Evolutionary conservation across 768 basidiomycete genomes (phyloP), one percentile per base, ranked within the genome.

Genomic region (Hygrophoropsis aurantiaca): DNA sequence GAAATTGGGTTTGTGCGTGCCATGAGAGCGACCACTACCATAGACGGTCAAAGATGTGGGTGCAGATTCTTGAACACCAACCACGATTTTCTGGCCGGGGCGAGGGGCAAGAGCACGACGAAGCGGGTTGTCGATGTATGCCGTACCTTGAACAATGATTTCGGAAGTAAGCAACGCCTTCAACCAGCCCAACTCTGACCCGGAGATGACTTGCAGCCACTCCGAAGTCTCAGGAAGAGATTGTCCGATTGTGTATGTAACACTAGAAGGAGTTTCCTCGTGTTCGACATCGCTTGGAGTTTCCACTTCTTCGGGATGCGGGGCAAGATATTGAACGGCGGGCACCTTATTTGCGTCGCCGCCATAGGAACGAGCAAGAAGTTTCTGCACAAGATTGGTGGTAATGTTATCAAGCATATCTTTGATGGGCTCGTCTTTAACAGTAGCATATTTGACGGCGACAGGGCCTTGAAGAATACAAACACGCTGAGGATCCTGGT

Each of bases 391-490:
- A 46, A 99, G 88, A 13, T 74, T 70, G 13, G 79, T 69, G 57
- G 91, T 87, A 68, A 98, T 87, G 68, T 86, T 87, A 43, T 91
- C 94, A 41, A 99, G 80, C 44, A 99, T 74, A 24, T 95, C 89
- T 57, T 86, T 89, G 65, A 98, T 87, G 6, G 97, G 94, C 67
- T 95, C 92, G 59, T 99, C 93, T 68, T 93, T 95, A 59, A 83
- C 73, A 34, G 74, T 82, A 8, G 91, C 84, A 68, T 92, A 84
- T 67, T 90, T 94, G 51, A 82, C 92, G 1, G 97, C 94, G 41
- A 99, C 87, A 11, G 97, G 97, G 18, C 97, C 97, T 70, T 97
- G 94, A 43, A 99, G 81, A 57, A 99, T 95, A 61, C 93, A 95
- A 21, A 98, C 94, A 52, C 97, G 87, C 67, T 99, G 91, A 20